Conservation (phyloP, 352 stramenopile species). For the Pythium phragmitis region DNA sequence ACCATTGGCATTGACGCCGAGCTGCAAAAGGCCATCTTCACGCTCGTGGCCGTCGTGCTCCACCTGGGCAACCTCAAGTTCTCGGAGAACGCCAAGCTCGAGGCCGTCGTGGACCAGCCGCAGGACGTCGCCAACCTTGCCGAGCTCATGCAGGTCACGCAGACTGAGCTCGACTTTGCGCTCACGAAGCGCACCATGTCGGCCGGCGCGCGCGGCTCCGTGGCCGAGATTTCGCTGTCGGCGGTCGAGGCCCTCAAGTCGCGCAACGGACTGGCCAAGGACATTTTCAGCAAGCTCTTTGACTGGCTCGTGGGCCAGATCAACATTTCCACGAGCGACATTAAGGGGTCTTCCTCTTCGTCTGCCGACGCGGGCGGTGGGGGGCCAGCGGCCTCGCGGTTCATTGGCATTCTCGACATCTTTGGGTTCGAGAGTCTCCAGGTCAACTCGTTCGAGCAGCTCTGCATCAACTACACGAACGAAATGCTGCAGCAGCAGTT, state of each 20-base stretch:
- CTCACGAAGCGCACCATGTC: slow-evolving; percentile 89
- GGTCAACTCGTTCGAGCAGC: slow-evolving; percentile 94
- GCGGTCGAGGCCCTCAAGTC: slow-evolving; percentile 82
- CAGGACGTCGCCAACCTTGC: slow-evolving; percentile 75
- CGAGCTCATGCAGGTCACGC: slow-evolving; percentile 85
- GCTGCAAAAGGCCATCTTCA: slow-evolving; percentile 93
- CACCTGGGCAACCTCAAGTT: slow-evolving; percentile 97
- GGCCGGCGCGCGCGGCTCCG: slow-evolving; percentile 74
- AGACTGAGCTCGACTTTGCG: slow-evolving; percentile 83
- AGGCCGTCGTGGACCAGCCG: slow-evolving; percentile 62
- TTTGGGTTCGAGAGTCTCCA: slow-evolving; percentile 97
- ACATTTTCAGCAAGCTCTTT: slow-evolving; percentile 96
- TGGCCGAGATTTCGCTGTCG: slow-evolving; percentile 85
- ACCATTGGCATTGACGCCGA: slow-evolving; percentile 89
- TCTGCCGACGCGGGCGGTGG: slow-evolving; percentile 10
- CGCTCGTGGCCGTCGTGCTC: slow-evolving; percentile 95
- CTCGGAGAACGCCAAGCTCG: slow-evolving; percentile 83
- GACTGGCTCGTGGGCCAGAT: slow-evolving; percentile 95
- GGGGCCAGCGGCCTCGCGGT: slow-evolving; percentile 43
- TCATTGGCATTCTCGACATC: slow-evolving; percentile 97
- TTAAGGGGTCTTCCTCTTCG: slow-evolving; percentile 27
- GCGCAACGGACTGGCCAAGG: slow-evolving; percentile 95
- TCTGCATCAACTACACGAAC: slow-evolving; percentile 97
- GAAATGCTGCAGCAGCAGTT: slow-evolving; percentile 95
- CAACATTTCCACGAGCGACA: slow-evolving; percentile 88